Evolutionary conservation across 805 yeast species (phyloP), one percentile per base, ranked within the genome.

Genomic region (Candida nonsorbophila): DNA sequence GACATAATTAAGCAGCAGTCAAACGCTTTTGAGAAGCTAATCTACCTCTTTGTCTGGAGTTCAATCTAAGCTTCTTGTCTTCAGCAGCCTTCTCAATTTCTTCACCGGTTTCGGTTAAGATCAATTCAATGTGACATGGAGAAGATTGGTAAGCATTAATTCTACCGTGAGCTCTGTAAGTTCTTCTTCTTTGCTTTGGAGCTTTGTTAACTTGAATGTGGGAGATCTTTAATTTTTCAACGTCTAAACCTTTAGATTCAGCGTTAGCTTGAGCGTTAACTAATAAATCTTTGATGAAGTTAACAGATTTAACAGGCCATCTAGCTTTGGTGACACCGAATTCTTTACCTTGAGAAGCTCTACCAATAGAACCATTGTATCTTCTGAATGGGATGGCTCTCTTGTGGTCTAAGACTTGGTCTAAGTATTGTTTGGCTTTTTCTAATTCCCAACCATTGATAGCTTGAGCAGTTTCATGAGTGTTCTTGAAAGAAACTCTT

Each of bases 141-240:
- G 88, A 77, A 41, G 97, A 85, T 77, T 87, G 94, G 92, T 87
- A 92, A 60, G 96, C 95, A 76, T 90, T 92, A 69, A 87, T 85
- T 83, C 98, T 92, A 84, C 99, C 99, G 83, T 90, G 97, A 60
- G 99, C 99, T 83, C 99, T 88, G 95, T 77, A 92, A 63, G 98
- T 92, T 78, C 99, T 87, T 79, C 99, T 90, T 81, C 97, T 92
- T 77, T 86, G 94, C 77, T 87, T 87, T 75, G 99, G 98, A 61
- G 98, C 98, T 71, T 87, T 95, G 94, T 92, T 92, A 63, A 90
- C 98, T 79, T 92, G 98, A 67, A 92, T 90, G 84, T 92, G 97
- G 54, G 94, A 81, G 62, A 92, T 79, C 74, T 82, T 83, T 67
- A 92, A 84, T 69, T 84, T 85, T 56, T 94, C 77, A 57, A 84